A percentile compares a stretch with the other conserved stretches of the same genome.
Conservation (phyloP, 2,329 filamentous ascomycete species). For the Elsinoe australis region DNA sequence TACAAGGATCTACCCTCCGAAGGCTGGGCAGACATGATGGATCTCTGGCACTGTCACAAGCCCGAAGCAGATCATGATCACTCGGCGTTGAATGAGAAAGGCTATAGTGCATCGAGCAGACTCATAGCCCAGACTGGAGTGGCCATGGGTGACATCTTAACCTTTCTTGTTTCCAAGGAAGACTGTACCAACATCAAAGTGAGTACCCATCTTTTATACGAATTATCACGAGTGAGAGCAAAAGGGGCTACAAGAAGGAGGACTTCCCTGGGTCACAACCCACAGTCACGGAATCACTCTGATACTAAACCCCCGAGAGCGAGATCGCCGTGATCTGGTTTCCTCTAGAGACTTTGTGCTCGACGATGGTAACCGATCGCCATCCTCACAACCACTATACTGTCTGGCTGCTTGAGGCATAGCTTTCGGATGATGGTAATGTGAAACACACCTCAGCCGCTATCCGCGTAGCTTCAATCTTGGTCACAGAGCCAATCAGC, state of each 20-base stretch:
- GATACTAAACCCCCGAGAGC: slow-evolving; percentile 32
- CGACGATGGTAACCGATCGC: slow-evolving; percentile 22
- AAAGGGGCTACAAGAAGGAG: slow-evolving; percentile 33
- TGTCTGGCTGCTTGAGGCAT: slow-evolving; percentile 26
- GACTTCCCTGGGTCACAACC: slow-evolving; percentile 27
- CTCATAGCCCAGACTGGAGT: slow-evolving; percentile 59
- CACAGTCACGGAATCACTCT: slow-evolving; percentile 27
- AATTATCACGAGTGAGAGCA: too few species aligned
- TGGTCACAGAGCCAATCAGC: too few species aligned
- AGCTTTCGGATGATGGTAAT: slow-evolving; percentile 27
- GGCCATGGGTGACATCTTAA: slow-evolving; percentile 74
- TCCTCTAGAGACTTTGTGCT: slow-evolving; percentile 18
- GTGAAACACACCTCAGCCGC: slow-evolving; percentile 28
- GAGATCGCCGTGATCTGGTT: slow-evolving; percentile 18
- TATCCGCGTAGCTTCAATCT: not conserved
- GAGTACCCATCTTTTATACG: slow-evolving; percentile 27
- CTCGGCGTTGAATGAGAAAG: slow-evolving; percentile 50
- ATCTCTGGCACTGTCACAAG: slow-evolving; percentile 99
- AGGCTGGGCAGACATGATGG: slow-evolving; percentile 99
- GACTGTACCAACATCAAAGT: slow-evolving; percentile 54
- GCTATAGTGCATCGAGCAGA: slow-evolving; percentile 73
- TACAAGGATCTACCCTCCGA: slow-evolving; percentile 83
- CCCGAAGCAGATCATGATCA: slow-evolving; percentile 50
- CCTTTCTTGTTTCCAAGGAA: slow-evolving; percentile 60
- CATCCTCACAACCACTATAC: slow-evolving; percentile 28